Base-by-base conservation (phyloP, 805 yeast species). In the Candida michaelii region DNA sequence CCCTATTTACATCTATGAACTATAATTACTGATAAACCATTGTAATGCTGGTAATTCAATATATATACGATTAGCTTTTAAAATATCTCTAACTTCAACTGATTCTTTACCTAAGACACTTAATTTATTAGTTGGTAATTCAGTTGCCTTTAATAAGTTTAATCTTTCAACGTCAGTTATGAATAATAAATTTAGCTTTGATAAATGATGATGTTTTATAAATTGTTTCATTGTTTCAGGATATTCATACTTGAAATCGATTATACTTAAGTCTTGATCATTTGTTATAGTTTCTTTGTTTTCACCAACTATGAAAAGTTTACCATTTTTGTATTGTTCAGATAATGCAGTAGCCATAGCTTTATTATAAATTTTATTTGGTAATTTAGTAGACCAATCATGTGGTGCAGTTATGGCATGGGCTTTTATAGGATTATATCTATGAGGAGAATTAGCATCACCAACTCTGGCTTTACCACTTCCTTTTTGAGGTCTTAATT, bases 391-490 rank as follows among this genome's bases (percentile, higher is more conserved):
- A 21, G 89, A 76, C 76, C 83, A 82, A 62, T 91, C 96, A 56
- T 85, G 89, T 37, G 96, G 96, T 3, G 97, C 97, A 42, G 77
- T 79, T 60, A 93, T 83, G 12, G 93, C 97, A 55, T 84, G 79
- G 0, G 98, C 97, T 54, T 83, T 75, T 40, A 91, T 89, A 62
- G 96, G 97, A 57, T 85, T 88, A 56, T 80, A 82, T 69, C 96
- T 82, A 34, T 83, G 85, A 38, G 99, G 99, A 17, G 96, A 88
- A 57, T 90, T 91, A 45, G 86, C 89, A 66, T 90, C 97, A 71
- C 99, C 99, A 42, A 80, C 84, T 74, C 99, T 83, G 41, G 99
- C 99, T 48, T 78, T 76, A 67, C 99, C 99, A 12, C 88, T 71
- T 46, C 98, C 98, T 66, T 93, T 93, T 67, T 93, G 99, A 23